Evolutionary conservation across 257 asterid species (phyloP).

Genomic region (Solanum virginianum): DNA sequence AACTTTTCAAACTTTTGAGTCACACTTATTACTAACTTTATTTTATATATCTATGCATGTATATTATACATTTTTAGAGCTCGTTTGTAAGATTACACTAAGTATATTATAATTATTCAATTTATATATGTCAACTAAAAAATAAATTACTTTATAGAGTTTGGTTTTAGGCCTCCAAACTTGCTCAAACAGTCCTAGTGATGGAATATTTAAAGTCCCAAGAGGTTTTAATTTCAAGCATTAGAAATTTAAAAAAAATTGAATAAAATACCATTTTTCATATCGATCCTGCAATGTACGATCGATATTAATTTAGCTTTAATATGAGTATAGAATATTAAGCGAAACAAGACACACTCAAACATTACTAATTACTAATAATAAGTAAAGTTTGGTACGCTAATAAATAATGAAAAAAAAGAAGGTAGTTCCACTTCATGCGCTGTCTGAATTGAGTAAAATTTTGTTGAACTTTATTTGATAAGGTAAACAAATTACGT

Average conservation of each 20-base stretch:
- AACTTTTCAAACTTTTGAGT: too few relatives aligned
- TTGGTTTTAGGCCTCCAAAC: too few relatives aligned
- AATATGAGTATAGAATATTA: rapidly evolving
- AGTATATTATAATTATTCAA: too few relatives aligned
- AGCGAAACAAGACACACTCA: rapidly evolving
- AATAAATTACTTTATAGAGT: too few relatives aligned
- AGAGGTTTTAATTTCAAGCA: rapidly evolving
- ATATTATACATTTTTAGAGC: too few relatives aligned
- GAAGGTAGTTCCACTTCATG: neutral
- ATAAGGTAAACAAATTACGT: neutral
- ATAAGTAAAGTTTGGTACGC: neutral
- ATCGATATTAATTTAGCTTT: neutral
- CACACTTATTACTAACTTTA: too few relatives aligned
- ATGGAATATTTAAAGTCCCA: neutral
- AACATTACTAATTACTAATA: neutral
- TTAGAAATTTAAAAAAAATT: neutral
- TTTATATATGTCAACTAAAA: too few relatives aligned
- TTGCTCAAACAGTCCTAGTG: too few relatives aligned
- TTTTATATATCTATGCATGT: too few relatives aligned
- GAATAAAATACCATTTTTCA: rapidly evolving
- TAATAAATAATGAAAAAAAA: neutral
- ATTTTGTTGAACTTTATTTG: neutral
- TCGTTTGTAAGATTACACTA: too few relatives aligned
- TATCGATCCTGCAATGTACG: rapidly evolving
- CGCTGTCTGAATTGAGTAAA: neutral